Conservation (phyloP, 768 basidiomycete genomes). For the Xerocomus potaroensis region DNA sequence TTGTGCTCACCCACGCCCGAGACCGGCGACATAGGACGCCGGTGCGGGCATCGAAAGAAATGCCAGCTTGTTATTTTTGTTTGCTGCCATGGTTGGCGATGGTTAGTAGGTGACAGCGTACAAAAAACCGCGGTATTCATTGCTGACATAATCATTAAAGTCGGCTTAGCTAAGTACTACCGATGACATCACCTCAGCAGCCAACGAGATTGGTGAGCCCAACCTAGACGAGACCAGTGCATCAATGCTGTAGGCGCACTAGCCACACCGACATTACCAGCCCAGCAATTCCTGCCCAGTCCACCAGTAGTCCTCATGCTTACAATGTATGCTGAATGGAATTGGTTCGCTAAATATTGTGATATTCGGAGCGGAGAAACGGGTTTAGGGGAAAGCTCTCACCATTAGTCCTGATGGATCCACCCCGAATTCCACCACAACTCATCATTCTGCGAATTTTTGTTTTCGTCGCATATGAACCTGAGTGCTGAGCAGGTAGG, state of each 20-base stretch:
- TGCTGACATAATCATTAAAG: no score
- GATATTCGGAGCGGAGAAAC: conserved; percentile 31
- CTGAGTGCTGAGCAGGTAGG: conserved; percentile 35
- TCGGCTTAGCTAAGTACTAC: no score
- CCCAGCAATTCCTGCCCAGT: no score
- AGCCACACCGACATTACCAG: no score
- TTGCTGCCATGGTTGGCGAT: conserved; percentile 36
- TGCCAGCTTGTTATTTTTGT: conserved; percentile 78
- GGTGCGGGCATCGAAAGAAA: conserved; percentile 92
- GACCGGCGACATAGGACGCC: conserved; percentile 96
- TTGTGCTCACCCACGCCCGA: conserved; percentile 81
- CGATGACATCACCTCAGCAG: no score
- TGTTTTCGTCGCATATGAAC: conserved; percentile 38
- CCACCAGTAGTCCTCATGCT: conserved; percentile 19
- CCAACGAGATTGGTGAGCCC: no score
- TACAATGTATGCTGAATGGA: not conserved
- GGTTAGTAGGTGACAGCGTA: no score
- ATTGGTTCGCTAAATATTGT: conserved; percentile 18
- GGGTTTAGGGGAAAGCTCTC: conserved; percentile 41
- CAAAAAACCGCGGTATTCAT: no score
- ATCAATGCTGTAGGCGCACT: no score
- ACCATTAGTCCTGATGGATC: conserved; percentile 34
- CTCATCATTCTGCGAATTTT: conserved; percentile 35
- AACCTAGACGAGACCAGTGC: no score
- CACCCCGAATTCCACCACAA: conserved; percentile 36